These are phyloP conservation scores for Globisporangium cylindrosporum DNA, from an alignment of 352 stramenopile genomes.

Conservation along the genomic window DNA sequence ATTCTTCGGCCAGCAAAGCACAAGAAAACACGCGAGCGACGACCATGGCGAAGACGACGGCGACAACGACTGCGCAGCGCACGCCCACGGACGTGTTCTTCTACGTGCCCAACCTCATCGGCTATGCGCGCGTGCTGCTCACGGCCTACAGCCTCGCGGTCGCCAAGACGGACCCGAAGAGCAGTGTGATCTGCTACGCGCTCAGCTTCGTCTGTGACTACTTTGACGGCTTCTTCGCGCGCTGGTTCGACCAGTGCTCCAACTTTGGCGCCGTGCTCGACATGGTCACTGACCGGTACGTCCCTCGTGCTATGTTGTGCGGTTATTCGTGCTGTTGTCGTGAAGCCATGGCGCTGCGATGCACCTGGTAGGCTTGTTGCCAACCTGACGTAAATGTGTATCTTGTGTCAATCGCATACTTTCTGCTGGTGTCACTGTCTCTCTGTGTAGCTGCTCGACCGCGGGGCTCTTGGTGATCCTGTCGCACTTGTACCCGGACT, in stretches of 20 bases:
- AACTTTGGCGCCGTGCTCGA: conserved; percentile 95
- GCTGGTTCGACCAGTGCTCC: conserved; percentile 95
- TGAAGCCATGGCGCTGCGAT: background rate
- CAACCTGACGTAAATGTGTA: background rate
- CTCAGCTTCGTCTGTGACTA: conserved; percentile 97
- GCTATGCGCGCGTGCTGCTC: conserved; percentile 90
- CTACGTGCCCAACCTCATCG: conserved; percentile 97
- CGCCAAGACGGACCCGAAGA: conserved; percentile 60
- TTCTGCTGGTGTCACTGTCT: background rate
- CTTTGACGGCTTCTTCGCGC: conserved; percentile 97
- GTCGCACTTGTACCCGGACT: conserved; percentile 87
- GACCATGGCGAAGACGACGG: conserved; percentile 10
- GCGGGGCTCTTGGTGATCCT: conserved; percentile 94
- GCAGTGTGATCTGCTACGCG: conserved; percentile 88
- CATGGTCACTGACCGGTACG: conserved; percentile 96
- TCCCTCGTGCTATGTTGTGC: background rate
- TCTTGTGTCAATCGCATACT: background rate
- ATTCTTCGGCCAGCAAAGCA: conserved; percentile 1
- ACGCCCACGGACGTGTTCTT: conserved; percentile 87
- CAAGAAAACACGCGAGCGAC: background rate
- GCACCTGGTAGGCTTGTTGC: conserved; percentile 3
- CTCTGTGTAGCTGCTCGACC: conserved; percentile 83
- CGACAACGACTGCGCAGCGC: conserved; percentile 18
- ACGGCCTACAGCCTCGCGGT: conserved; percentile 87
- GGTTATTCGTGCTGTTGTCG: background rate